phyloP scores from a whole-genome alignment of 2,329 filamentous ascomycete species.

The Sporothrix protearum region DNA sequence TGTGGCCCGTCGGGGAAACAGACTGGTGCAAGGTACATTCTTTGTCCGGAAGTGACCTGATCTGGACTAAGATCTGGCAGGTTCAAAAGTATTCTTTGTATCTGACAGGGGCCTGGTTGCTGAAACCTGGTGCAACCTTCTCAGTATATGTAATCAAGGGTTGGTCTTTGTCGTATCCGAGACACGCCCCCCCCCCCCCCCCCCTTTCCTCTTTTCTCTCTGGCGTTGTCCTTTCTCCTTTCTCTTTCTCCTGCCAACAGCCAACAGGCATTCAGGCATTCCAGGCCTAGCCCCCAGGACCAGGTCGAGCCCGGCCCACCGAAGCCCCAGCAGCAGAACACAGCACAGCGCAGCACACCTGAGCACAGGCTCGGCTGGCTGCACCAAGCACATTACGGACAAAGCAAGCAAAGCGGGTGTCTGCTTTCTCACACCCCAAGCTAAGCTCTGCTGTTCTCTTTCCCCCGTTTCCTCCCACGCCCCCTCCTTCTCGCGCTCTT shows the following conservation, averaged over 20 bases:
- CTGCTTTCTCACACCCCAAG: background rate
- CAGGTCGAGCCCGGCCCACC: background rate
- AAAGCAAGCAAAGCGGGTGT: background rate
- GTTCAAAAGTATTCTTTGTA: constrained; percentile 19
- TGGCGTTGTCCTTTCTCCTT: background rate
- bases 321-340: background rate
- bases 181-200: too few relatives aligned
- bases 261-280: background rate
- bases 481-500: background rate
- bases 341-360: constrained; percentile 17
- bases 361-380: constrained; percentile 5
- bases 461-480: constrained; percentile 7
- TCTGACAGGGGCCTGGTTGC: constrained; percentile 23
- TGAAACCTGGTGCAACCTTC: constrained; percentile 27
- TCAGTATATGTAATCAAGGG: constrained; percentile 27
- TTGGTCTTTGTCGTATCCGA: constrained; percentile 28
- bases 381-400: constrained; percentile 2
- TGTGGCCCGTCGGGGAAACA: background rate
- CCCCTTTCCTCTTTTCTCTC: constrained; percentile 10
- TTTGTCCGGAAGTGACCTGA: background rate
- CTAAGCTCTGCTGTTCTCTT: background rate
- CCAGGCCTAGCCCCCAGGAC: background rate
- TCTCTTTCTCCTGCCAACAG: background rate
- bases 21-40: constrained; percentile 1
- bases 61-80: background rate